Percentiles rank a stretch among this genome's conserved stretches.
Conservation (phyloP, 164 flowering plant species). For the Sextonia rubra region DNA sequence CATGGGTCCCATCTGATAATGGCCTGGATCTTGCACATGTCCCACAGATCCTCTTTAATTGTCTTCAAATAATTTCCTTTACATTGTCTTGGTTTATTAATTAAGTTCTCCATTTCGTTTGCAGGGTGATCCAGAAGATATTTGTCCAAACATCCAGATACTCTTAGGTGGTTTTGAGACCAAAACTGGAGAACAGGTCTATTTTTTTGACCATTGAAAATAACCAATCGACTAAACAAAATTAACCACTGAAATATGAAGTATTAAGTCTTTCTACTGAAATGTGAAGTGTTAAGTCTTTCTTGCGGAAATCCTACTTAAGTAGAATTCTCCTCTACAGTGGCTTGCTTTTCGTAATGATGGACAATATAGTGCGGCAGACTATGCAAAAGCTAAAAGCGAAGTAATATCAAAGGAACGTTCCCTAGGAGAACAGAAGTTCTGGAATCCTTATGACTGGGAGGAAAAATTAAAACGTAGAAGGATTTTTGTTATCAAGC, state of each 20-base stretch:
- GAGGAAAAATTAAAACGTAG: constrained; percentile 49
- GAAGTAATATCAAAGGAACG: constrained; percentile 43
- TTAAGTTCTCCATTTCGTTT: constrained; percentile 8
- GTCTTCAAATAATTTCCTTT: background rate
- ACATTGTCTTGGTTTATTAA: background rate
- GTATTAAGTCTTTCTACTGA: background rate
- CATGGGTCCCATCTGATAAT: background rate
- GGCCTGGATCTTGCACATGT: background rate
- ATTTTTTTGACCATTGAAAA: background rate
- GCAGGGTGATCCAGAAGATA: constrained; percentile 53
- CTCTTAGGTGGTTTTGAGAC: constrained; percentile 95
- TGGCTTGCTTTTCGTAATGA: constrained; percentile 92
- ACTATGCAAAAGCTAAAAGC: constrained; percentile 68
- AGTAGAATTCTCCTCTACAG: constrained; percentile 36
- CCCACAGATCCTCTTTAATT: background rate
- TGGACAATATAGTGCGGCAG: constrained; percentile 88
- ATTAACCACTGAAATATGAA: constrained; percentile 1
- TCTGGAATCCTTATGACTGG: constrained; percentile 67
- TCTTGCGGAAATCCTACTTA: constrained; percentile 6
- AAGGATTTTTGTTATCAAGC: constrained; percentile 52
- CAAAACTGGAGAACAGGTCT: constrained; percentile 90
- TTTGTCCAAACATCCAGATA: constrained; percentile 52
- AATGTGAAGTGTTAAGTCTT: constrained; percentile 4
- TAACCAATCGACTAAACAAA: too few species aligned
- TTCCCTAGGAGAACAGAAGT: constrained; percentile 26